Percentiles rank a stretch among this genome's conserved stretches.
Conservation (phyloP, 2,329 filamentous ascomycete genomes). For the Alternaria tenuissima region DNA sequence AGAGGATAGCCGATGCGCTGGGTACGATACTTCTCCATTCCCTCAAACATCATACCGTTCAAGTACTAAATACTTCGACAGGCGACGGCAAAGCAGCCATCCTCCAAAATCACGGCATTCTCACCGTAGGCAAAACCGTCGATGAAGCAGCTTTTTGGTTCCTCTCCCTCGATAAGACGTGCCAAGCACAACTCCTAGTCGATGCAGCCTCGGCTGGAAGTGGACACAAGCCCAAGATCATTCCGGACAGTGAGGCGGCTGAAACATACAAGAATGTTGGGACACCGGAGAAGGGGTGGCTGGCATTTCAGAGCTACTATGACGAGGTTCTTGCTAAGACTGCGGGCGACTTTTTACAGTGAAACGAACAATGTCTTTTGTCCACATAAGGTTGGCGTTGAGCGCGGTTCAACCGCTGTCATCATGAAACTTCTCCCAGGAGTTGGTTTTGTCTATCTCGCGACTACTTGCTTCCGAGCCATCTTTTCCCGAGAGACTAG, state of each 20-base stretch:
- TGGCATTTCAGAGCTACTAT: slow-evolving; percentile 63
- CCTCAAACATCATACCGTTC: background rate
- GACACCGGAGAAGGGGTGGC: slow-evolving; percentile 61
- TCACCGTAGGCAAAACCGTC: slow-evolving; percentile 51
- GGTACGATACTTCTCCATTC: slow-evolving; percentile 17
- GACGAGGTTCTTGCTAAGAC: slow-evolving; percentile 63
- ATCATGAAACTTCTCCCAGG: background rate
- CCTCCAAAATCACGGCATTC: slow-evolving; percentile 52
- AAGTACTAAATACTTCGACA: background rate
- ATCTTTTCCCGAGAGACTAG: background rate
- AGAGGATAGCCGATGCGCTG: slow-evolving; percentile 53
- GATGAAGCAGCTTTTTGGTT: slow-evolving; percentile 60
- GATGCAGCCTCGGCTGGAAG: slow-evolving; percentile 52
- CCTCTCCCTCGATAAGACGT: slow-evolving; percentile 56
- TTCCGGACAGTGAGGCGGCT: slow-evolving; percentile 52
- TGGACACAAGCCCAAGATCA: slow-evolving; percentile 52
- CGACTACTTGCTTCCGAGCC: background rate
- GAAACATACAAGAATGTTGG: slow-evolving; percentile 55
- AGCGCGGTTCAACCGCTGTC: too few species aligned
- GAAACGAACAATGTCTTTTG: background rate
- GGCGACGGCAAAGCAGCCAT: slow-evolving; percentile 49
- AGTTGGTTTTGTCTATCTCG: background rate
- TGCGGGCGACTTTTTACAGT: slow-evolving; percentile 59
- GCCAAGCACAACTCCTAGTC: slow-evolving; percentile 56
- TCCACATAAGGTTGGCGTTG: too few species aligned